Conservation (phyloP, 106 monocot genomes). For the Apostasia shenzhenica region DNA sequence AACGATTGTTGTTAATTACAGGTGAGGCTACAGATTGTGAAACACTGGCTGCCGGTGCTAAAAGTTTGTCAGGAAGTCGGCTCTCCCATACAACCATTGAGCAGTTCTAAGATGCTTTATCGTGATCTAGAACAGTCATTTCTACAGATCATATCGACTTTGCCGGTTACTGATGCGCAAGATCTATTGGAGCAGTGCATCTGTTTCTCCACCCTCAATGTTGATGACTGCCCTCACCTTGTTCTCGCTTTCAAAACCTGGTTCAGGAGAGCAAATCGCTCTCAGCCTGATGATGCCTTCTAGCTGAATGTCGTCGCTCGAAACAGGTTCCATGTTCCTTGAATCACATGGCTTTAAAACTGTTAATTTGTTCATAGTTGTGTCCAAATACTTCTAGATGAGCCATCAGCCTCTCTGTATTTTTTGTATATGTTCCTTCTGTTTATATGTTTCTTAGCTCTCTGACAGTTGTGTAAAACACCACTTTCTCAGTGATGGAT, state of each 20-base stretch:
- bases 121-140: slow-evolving; percentile 90
- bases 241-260: slow-evolving; percentile 73
- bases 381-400: too few relatives aligned
- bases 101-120: slow-evolving; percentile 39
- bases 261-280: slow-evolving; percentile 70
- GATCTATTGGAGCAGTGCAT: slow-evolving; percentile 77
- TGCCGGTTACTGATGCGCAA: slow-evolving; percentile 68
- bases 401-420: too few relatives aligned
- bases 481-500: too few relatives aligned
- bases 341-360: too few relatives aligned
- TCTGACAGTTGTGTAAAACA: too few relatives aligned
- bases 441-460: too few relatives aligned
- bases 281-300: slow-evolving; percentile 12
- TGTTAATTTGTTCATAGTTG: too few relatives aligned
- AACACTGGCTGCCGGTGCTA: slow-evolving; percentile 85
- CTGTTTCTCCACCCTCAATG: slow-evolving; percentile 74
- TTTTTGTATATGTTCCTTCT: too few relatives aligned
- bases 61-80: slow-evolving; percentile 68
- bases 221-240: slow-evolving; percentile 77
- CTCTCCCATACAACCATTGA: slow-evolving; percentile 36
- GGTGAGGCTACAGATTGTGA: slow-evolving; percentile 83
- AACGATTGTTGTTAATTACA: slow-evolving; percentile 21
- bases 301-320: too few relatives aligned
- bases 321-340: too few relatives aligned
- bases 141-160: slow-evolving; percentile 79